Percentiles rank a stretch among this genome's conserved stretches.
Conservation (phyloP, 306 rosid genomes). For the Cercis canadensis region DNA sequence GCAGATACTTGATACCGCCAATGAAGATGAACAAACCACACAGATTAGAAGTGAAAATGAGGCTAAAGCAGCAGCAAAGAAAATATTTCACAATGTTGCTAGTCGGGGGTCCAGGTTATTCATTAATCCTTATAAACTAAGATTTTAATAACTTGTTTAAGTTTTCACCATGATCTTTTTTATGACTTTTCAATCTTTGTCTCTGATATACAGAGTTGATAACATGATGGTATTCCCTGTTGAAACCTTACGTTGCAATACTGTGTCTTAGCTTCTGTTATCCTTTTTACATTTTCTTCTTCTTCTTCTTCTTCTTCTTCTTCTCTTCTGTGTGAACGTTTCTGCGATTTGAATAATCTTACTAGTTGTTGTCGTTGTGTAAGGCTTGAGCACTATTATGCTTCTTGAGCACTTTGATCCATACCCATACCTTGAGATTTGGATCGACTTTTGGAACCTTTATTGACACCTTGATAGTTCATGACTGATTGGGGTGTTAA, state of each 20-base stretch:
- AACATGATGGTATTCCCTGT: background rate
- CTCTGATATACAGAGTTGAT: background rate
- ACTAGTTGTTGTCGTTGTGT: no score
- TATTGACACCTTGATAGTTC: no score
- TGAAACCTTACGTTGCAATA: no score
- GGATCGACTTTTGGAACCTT: no score
- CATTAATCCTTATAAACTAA: background rate
- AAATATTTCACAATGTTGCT: constrained; percentile 85
- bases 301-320: background rate
- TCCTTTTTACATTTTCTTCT: background rate
- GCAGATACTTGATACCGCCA: constrained; percentile 52
- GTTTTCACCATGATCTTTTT: no score
- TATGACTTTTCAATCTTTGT: no score
- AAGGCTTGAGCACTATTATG: no score
- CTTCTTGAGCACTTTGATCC: no score
- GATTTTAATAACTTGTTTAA: background rate
- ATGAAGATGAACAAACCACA: constrained; percentile 55
- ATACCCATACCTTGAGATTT: no score
- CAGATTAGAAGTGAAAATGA: constrained; percentile 75
- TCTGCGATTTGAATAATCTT: background rate
- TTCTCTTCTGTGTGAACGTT: background rate
- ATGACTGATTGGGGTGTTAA: no score
- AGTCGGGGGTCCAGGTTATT: constrained; percentile 67
- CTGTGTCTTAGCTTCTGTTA: background rate
- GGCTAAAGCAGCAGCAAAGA: constrained; percentile 85